Conservation (phyloP, 2,329 filamentous ascomycete species). For the Cadophora luteo-olivacea region DNA sequence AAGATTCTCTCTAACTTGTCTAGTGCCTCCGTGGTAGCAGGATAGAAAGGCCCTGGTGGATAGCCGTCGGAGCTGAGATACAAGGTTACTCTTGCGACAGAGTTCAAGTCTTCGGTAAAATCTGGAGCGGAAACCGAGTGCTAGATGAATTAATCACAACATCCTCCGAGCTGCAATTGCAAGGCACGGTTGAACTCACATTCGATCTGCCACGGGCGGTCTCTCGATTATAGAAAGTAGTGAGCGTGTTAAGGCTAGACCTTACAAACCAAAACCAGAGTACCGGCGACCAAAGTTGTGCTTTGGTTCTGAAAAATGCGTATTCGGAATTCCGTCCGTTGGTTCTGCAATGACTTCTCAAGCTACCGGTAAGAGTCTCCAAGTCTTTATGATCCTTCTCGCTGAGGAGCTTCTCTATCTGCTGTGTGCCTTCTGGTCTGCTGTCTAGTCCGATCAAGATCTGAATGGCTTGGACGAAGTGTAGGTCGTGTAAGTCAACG, state of each 20-base stretch:
- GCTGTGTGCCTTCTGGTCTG: not conserved
- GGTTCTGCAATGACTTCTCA: not conserved
- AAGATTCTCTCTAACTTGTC: not conserved
- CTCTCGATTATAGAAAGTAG: not conserved
- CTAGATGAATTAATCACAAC: not conserved
- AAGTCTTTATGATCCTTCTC: not conserved
- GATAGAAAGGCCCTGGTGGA: not conserved
- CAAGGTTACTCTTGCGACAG: not conserved
- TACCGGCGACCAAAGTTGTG: conserved; percentile 3
- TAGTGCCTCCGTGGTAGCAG: not conserved
- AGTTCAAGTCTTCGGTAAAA: not conserved
- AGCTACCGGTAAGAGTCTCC: not conserved
- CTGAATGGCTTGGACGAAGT: not conserved
- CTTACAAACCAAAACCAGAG: not conserved
- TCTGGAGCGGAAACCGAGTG: not conserved
- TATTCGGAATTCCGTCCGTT: not conserved
- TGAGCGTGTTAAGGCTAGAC: not conserved
- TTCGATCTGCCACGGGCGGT: not conserved
- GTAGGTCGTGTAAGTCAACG: not conserved
- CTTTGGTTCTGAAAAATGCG: conserved; percentile 2
- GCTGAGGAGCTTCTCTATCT: conserved; percentile 3
- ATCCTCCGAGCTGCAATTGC: not conserved
- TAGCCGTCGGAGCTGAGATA: not conserved
- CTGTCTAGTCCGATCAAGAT: not conserved
- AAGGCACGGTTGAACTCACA: not conserved